Conservation (phyloP, 202 grass and related monocot species). For the Zoysia matrella region DNA sequence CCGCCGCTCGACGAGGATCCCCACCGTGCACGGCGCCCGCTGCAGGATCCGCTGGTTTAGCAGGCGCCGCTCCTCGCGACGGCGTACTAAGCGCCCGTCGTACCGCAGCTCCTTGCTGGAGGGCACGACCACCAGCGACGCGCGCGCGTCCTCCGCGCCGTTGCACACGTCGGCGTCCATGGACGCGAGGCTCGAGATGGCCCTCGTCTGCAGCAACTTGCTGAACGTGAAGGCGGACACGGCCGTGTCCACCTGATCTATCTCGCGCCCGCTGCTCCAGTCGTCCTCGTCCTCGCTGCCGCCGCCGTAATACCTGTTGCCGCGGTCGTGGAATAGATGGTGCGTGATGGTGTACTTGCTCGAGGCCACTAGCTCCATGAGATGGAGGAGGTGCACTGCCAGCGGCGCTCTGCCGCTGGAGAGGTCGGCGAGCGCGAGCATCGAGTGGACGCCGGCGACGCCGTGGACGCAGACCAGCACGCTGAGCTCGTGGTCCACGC, state of each 20-base stretch:
- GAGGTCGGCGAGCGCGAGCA: slow-evolving; percentile 60
- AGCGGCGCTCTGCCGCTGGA: slow-evolving; percentile 26
- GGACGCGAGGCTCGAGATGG: slow-evolving; percentile 53
- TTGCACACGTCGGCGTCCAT: slow-evolving; percentile 76
- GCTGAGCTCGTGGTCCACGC: slow-evolving; percentile 56
- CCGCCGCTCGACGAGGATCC: slow-evolving; percentile 39
- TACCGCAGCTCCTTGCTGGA: slow-evolving; percentile 78
- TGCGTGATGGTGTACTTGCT: slow-evolving; percentile 72
- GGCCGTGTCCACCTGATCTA: slow-evolving; percentile 49
- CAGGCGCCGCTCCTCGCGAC: slow-evolving; percentile 33
- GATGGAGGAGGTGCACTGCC: slow-evolving; percentile 68
- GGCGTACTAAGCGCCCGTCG: slow-evolving; percentile 63
- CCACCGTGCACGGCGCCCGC: slow-evolving; percentile 44
- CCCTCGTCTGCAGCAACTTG: slow-evolving; percentile 38
- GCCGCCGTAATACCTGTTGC: neutral
- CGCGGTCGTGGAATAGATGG: slow-evolving; percentile 46
- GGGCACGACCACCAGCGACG: slow-evolving; percentile 61
- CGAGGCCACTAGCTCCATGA: slow-evolving; percentile 61
- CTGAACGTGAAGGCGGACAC: slow-evolving; percentile 44
- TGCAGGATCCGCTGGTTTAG: slow-evolving; percentile 64
- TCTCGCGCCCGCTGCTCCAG: slow-evolving; percentile 50
- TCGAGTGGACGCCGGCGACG: slow-evolving; percentile 42
- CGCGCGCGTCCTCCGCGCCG: slow-evolving; percentile 57
- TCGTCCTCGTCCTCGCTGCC: neutral
- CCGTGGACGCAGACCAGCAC: slow-evolving; percentile 68